Evolutionary conservation across 1,284 basidiomycete genomes (phyloP).

Genomic region (Neolentinus lepideus): DNA sequence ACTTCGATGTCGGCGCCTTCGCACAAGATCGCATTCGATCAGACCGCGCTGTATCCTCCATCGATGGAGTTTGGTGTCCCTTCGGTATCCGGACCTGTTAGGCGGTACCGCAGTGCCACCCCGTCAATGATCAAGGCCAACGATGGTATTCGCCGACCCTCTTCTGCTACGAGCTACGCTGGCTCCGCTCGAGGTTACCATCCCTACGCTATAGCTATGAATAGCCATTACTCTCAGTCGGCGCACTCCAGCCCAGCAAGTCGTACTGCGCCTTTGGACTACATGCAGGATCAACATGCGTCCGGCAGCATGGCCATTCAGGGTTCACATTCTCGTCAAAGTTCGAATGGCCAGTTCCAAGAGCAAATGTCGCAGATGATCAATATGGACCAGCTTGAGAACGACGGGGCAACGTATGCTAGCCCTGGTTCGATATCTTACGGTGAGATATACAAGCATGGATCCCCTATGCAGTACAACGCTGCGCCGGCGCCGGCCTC

Average conservation of each 20-base stretch:
- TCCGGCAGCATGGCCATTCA: conserved; percentile 7
- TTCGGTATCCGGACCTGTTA: conserved; percentile 43
- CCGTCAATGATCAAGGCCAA: conserved; percentile 47
- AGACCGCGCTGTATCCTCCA: conserved; percentile 38
- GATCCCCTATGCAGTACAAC: conserved; percentile 21
- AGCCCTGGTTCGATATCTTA: conserved; percentile 7
- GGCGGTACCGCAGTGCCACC: conserved; percentile 69
- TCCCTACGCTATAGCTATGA: conserved; percentile 36
- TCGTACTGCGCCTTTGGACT: conserved; percentile 37
- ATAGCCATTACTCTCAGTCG: conserved; percentile 22
- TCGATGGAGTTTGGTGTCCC: conserved; percentile 20
- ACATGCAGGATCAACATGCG: conserved; percentile 8
- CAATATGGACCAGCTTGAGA: conserved; percentile 16
- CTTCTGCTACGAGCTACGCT: conserved; percentile 37
- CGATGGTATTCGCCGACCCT: conserved; percentile 42
- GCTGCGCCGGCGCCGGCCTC: background rate
- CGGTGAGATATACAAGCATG: conserved; percentile 17
- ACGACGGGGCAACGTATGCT: conserved; percentile 8
- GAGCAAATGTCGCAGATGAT: conserved; percentile 25
- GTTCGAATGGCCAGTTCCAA: conserved; percentile 17
- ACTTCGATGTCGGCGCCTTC: conserved; percentile 58
- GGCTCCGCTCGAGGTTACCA: conserved; percentile 38
- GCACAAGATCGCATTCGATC: conserved; percentile 61
- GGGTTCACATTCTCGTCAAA: conserved; percentile 20
- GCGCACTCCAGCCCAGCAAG: conserved; percentile 53